phyloP scores from a whole-genome alignment of 768 basidiomycete genomes.

The Clavaria fumosa region DNA sequence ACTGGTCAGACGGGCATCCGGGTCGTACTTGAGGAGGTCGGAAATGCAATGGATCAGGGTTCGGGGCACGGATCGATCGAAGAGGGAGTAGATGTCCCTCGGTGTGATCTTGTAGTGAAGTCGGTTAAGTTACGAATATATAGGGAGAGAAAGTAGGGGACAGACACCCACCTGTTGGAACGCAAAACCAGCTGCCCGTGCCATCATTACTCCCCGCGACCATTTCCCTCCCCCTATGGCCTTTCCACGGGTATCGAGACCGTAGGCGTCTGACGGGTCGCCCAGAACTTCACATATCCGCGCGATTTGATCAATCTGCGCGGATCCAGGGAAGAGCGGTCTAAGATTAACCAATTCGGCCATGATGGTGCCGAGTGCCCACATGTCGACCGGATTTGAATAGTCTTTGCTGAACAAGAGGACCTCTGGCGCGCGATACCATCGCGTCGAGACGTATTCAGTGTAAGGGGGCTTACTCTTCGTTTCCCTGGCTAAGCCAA shows the following conservation, averaged over 20 bases:
- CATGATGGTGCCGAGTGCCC: conserved; percentile 98
- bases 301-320: conserved; percentile 84
- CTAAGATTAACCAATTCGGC: conserved; percentile 91
- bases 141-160: conserved; percentile 3
- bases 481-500: conserved; percentile 89
- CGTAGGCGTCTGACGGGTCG: conserved; percentile 77
- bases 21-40: conserved; percentile 86
- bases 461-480: conserved; percentile 85
- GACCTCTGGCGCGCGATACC: conserved; percentile 98
- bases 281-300: conserved; percentile 89
- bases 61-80: conserved; percentile 61
- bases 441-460: conserved; percentile 97
- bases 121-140: conserved; percentile 2
- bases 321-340: conserved; percentile 88
- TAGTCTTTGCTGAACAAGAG: conserved; percentile 85
- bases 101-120: conserved; percentile 37
- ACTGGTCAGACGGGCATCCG: conserved; percentile 72
- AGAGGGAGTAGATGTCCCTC: conserved; percentile 52
- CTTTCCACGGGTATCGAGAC: conserved; percentile 51
- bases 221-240: conserved; percentile 78
- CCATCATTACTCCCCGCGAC: conserved; percentile 76
- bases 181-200: conserved; percentile 66
- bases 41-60: conserved; percentile 84
- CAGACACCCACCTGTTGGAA: conserved; percentile 66
- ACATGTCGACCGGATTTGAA: conserved; percentile 96